Conservation (phyloP, 2,329 filamentous ascomycete genomes). For the Penicillium sp. region DNA sequence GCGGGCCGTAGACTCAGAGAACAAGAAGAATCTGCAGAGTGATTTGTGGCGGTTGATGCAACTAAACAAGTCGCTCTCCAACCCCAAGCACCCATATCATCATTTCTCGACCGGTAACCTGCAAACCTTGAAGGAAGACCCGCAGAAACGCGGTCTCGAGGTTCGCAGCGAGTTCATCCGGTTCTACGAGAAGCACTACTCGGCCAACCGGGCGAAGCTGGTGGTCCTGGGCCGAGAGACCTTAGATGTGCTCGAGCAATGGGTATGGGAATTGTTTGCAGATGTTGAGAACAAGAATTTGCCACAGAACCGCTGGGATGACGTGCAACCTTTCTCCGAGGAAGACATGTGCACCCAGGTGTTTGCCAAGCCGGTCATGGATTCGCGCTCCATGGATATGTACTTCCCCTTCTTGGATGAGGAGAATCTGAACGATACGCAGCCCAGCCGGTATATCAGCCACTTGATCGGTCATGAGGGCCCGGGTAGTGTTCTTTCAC, state of each 20-base stretch:
- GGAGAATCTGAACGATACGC: conserved; percentile 73
- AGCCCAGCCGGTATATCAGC: conserved; percentile 82
- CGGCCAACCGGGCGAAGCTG: conserved; percentile 90
- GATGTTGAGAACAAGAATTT: conserved; percentile 80
- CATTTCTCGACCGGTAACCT: conserved; percentile 92
- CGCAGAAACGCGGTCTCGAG: conserved; percentile 76
- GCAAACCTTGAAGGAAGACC: conserved; percentile 79
- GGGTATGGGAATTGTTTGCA: conserved; percentile 82
- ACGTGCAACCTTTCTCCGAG: conserved; percentile 59
- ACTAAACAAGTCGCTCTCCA: conserved; percentile 84
- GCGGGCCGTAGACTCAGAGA: conserved; percentile 88
- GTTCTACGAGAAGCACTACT: conserved; percentile 88
- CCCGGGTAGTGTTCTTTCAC: conserved; percentile 86
- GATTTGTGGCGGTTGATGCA: conserved; percentile 87
- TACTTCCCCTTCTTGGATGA: conserved; percentile 86
- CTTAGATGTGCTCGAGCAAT: conserved; percentile 77
- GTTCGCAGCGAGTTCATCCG: conserved; percentile 90
- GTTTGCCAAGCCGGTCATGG: conserved; percentile 91
- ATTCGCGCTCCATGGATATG: conserved; percentile 75
- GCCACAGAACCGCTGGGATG: conserved; percentile 66
- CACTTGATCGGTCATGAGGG: conserved; percentile 92
- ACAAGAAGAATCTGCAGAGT: conserved; percentile 95
- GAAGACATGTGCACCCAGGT: conserved; percentile 69
- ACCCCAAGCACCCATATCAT: conserved; percentile 82
- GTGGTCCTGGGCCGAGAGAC: conserved; percentile 81